These are phyloP conservation scores for Fusarium oxysporum DNA, from an alignment of 2,329 filamentous ascomycete species.

Conservation along the genomic window DNA sequence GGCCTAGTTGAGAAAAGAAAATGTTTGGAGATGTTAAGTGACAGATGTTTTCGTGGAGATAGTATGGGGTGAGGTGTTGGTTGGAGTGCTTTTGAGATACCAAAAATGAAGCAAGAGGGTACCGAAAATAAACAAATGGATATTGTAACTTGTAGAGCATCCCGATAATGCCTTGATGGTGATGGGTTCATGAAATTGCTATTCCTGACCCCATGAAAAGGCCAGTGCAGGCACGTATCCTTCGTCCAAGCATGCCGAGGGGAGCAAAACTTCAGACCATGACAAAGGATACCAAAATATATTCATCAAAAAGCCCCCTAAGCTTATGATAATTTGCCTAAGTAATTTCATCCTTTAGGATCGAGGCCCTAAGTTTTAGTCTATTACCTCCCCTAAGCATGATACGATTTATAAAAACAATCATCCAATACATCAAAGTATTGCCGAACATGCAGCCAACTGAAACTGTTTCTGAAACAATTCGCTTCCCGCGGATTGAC, in stretches of 20 bases:
- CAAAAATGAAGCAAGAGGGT: slow-evolving; percentile 6
- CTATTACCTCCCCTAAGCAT: background rate
- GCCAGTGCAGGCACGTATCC: background rate
- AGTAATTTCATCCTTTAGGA: background rate
- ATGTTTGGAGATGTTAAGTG: background rate
- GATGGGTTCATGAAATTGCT: background rate
- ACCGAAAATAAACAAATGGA: background rate
- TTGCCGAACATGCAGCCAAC: background rate
- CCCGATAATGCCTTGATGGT: too few species aligned
- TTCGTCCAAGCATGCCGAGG: background rate
- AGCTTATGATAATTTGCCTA: background rate
- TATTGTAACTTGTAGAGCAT: background rate
- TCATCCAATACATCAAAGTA: background rate
- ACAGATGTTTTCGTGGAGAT: background rate
- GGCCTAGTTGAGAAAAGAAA: background rate
- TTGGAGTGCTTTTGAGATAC: slow-evolving; percentile 28
- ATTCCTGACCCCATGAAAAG: background rate
- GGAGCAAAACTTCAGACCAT: background rate
- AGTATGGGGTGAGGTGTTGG: slow-evolving; percentile 1
- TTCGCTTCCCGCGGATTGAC: background rate
- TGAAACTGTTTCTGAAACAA: slow-evolving; percentile 8
- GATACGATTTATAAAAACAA: background rate
- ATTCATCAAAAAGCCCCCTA: background rate
- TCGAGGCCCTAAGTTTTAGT: background rate
- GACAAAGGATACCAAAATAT: background rate